Conservation (phyloP, 2,329 filamentous ascomycete species). For the Scedosporium aurantiacum region DNA sequence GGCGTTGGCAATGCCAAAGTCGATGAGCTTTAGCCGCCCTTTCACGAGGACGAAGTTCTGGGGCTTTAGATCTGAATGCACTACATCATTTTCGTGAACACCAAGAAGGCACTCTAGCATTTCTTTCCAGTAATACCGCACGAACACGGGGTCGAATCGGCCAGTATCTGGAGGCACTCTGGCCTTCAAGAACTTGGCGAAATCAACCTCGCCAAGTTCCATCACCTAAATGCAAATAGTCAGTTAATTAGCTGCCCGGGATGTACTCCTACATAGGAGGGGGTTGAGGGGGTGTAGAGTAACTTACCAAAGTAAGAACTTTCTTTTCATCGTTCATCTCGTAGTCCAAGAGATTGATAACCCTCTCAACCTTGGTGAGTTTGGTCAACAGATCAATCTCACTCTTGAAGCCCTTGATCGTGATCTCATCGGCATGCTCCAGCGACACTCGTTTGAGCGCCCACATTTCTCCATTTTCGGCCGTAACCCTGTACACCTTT, state of each 20-base stretch:
- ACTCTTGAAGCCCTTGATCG: constrained; percentile 79
- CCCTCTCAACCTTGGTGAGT: constrained; percentile 73
- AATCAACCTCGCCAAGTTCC: constrained; percentile 92
- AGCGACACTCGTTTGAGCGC: constrained; percentile 88
- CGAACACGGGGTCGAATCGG: constrained; percentile 77
- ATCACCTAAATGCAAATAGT: constrained; percentile 53
- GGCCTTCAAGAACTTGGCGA: constrained; percentile 72
- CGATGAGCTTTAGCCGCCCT: constrained; percentile 86
- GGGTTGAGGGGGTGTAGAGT: not conserved
- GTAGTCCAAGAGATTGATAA: constrained; percentile 83
- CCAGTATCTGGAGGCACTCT: constrained; percentile 62
- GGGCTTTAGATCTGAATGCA: constrained; percentile 93
- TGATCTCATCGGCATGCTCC: constrained; percentile 75
- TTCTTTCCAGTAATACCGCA: constrained; percentile 98
- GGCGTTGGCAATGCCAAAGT: constrained; percentile 96
- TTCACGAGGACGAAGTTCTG: constrained; percentile 93
- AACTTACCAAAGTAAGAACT: constrained; percentile 66
- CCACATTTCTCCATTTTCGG: constrained; percentile 92
- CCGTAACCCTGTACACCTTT: constrained; percentile 92
- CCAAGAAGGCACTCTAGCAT: constrained; percentile 93
- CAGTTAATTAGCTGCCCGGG: constrained; percentile 10
- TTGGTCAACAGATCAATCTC: constrained; percentile 87
- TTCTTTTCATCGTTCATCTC: constrained; percentile 91
- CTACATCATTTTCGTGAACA: constrained; percentile 82
- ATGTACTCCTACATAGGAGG: not conserved